Evolutionary conservation across 148 eudicot species (phyloP), one percentile per base, ranked within the genome.

Genomic region (Nyssa sinensis): DNA sequence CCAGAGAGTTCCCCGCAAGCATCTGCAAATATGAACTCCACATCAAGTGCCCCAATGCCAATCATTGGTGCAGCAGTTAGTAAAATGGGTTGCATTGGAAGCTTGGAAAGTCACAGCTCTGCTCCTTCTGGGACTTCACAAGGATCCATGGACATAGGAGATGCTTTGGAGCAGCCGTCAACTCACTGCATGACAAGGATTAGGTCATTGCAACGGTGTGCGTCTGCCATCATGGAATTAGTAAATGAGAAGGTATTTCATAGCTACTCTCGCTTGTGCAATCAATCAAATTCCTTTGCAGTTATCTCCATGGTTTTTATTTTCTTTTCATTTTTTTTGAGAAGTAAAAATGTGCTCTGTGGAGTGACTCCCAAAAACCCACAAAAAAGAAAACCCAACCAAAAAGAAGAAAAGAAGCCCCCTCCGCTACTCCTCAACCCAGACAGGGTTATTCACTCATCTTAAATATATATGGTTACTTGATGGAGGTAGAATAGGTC

Each of bases 171-270:
- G 83, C 89, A 83, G 77, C 89, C 97, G 69, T 82, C 97, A 74
- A 72, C 84, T 71, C 84, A 94, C 68, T 76, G 87, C 77, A 70
- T 84, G 79, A 77, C 88, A 55, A 82, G 98, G 79, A 88, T 92
- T 78, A 83, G 79, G 78, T 92, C 93, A n/a, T 81, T 94, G 84
- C 84, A 79, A 86, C 81, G 62, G 69, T 90, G 74, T 90, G 98
- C 96, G 33, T 71, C 85, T 71, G 87, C 85, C 70, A 89, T 94
- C 76, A 88, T 80, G 64, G 97, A 94, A 76, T 75, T 94, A 84
- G 86, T 89, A 51, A 89, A 84, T 60, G 88, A 86, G 53, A 94
- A 90, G 95, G 98, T 94, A 83, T 74, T 24, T 64, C 58, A 35
- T 27, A 61, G 31, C 32, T 62, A 70, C 31, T 62, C 9, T 32